Base-by-base conservation (phyloP, 2,329 filamentous ascomycete genomes). In the Aspergillus sp. region DNA sequence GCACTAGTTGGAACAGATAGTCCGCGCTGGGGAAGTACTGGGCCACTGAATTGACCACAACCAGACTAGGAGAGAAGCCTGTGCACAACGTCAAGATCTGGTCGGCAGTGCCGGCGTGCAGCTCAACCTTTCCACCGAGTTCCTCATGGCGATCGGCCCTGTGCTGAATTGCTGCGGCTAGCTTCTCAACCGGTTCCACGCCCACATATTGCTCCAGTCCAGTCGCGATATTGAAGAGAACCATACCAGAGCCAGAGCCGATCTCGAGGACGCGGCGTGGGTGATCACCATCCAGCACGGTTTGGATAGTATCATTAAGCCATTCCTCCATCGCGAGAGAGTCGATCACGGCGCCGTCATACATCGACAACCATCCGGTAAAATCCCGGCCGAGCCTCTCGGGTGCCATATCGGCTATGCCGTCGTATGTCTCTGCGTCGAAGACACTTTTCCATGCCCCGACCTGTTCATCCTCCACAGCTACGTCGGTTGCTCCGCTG, bases 361-460 rank as follows among this genome's bases (percentile, higher is more conserved):
- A 57, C 55, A 57, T 57, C n/a, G 55, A 57, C 29, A n/a, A 49
- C 55, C 55, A 57, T 11, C 55, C 55, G 26, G 29, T 18, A 16
- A 53, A 57, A 29, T 57, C 55, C 5, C 54, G 31, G 3, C 54
- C 54, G 4, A 36, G 22, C 7, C 14, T 56, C 2, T 12, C 22
- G 46, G 32, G 29, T 31, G 3, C 10, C 29, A 32, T 14, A 7
- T 50, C 31, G 47, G 49, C 49, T 7, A 18, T 16, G 46, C 24
- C 22, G 29, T 42, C 20, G 10, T 56, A 56, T 7, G 54, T 42
- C 16, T 18, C 24, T 11, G 18, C 29, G 36, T 7, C 39, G 32
- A 56, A 56, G n/a, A 50, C 50, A 6, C 22, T 9, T 14, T 18
- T 50, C 54, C 54, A 56, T 14, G 31, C 45, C 20, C 50, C 46